phyloP scores from a whole-genome alignment of 352 stramenopile genomes.

The Thalassiosira delicatula region DNA sequence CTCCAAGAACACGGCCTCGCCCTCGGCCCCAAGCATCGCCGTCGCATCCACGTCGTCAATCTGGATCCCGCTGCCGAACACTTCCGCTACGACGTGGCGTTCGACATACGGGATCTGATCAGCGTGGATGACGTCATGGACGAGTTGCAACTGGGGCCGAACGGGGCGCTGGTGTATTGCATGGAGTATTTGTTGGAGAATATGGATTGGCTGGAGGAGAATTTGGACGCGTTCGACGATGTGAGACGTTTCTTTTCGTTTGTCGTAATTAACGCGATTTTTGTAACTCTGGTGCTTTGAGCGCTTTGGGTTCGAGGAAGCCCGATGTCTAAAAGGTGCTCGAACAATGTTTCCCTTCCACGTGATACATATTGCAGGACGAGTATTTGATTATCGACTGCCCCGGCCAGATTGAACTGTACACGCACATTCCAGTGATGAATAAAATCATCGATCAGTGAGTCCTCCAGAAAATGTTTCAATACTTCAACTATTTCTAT shows the following conservation, averaged over 20 bases:
- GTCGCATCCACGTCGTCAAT: slow-evolving; percentile 91
- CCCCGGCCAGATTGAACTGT: slow-evolving; percentile 98
- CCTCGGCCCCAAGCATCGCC: slow-evolving; percentile 58
- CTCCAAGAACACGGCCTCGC: slow-evolving; percentile 91
- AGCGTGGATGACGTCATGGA: slow-evolving; percentile 92
- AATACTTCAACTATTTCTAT: no score
- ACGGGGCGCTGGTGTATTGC: slow-evolving; percentile 97
- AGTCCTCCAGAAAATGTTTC: no score
- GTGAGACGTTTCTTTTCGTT: no score
- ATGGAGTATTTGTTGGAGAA: slow-evolving; percentile 99
- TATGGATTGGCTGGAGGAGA: slow-evolving; percentile 97
- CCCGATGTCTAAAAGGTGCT: no score
- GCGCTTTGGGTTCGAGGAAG: no score
- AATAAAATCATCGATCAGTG: slow-evolving; percentile 92
- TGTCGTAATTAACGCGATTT: no score
- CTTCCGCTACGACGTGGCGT: slow-evolving; percentile 81
- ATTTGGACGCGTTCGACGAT: slow-evolving; percentile 88
- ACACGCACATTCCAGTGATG: slow-evolving; percentile 97
- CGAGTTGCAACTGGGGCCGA: slow-evolving; percentile 94
- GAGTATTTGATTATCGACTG: slow-evolving; percentile 99
- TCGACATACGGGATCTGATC: slow-evolving; percentile 97
- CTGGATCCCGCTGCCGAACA: slow-evolving; percentile 97
- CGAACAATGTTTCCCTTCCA: no score
- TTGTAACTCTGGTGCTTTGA: no score
- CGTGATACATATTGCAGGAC: no score